Percentiles rank a stretch among this genome's conserved stretches.
These are phyloP conservation scores for Amyloporia xantha DNA, from an alignment of 768 basidiomycete species.

Conservation along the genomic window DNA sequence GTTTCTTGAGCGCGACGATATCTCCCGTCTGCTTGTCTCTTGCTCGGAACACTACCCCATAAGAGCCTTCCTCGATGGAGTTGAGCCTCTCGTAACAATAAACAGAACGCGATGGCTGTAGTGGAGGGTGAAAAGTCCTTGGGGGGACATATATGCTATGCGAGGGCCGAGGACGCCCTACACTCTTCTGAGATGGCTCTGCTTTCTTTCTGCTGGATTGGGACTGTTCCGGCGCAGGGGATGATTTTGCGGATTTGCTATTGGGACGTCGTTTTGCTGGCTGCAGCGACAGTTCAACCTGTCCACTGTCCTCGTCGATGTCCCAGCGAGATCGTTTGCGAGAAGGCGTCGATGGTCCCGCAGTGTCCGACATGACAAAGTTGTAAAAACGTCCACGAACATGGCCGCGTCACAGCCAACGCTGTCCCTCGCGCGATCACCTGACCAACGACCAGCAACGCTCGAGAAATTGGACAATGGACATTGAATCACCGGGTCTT, in stretches of 20 bases:
- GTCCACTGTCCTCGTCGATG: conserved; percentile 37
- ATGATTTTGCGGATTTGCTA: conserved; percentile 28
- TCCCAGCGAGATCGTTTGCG: conserved; percentile 79
- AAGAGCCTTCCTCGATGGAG: conserved; percentile 98
- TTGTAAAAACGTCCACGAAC: too few species aligned
- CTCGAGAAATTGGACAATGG: too few species aligned
- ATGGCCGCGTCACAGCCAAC: too few species aligned
- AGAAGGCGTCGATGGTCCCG: conserved; percentile 47
- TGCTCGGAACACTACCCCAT: conserved; percentile 96
- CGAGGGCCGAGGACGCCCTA: conserved; percentile 15
- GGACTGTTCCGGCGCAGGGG: conserved; percentile 18
- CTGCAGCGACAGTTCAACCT: conserved; percentile 31
- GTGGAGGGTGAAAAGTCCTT: conserved; percentile 68
- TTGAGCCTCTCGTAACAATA: conserved; percentile 92
- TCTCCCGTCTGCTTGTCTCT: conserved; percentile 91
- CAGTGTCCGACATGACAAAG: conserved; percentile 12
- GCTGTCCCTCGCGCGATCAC: too few species aligned
- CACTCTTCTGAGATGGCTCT: conserved; percentile 13
- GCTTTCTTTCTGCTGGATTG: conserved; percentile 12
- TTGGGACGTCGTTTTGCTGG: conserved; percentile 53
- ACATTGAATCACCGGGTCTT: too few species aligned
- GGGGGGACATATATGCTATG: conserved; percentile 73
- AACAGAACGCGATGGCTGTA: conserved; percentile 85
- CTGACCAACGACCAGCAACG: too few species aligned
- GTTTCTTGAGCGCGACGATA: conserved; percentile 94